These are phyloP conservation scores for Aspergillus sp. DNA, from an alignment of 2,329 filamentous ascomycete species.

Conservation along the genomic window DNA sequence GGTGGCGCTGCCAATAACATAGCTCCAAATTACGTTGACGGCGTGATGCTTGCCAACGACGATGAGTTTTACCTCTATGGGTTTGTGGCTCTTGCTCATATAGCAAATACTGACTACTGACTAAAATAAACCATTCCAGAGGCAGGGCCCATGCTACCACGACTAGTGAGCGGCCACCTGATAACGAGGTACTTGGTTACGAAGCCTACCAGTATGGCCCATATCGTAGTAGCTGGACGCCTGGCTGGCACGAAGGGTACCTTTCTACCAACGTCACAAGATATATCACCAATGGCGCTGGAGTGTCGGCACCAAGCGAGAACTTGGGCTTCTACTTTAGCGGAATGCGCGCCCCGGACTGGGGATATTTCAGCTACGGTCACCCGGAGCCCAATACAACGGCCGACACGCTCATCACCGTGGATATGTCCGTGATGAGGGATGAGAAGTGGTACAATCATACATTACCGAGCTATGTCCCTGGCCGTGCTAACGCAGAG, in stretches of 20 bases:
- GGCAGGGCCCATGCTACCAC: too few species aligned
- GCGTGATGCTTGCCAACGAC: conserved; percentile 60
- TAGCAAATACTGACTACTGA: too few species aligned
- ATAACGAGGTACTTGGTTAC: conserved; percentile 34
- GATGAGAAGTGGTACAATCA: conserved; percentile 51
- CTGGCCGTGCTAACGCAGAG: conserved; percentile 56
- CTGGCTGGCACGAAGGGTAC: conserved; percentile 37
- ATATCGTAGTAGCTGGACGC: conserved; percentile 36
- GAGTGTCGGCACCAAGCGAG: conserved; percentile 60
- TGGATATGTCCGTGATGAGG: conserved; percentile 52
- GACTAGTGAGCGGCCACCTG: not conserved
- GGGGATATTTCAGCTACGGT: conserved; percentile 38
- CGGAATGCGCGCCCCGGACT: conserved; percentile 49
- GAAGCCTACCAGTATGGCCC: conserved; percentile 48
- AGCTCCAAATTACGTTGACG: conserved; percentile 54
- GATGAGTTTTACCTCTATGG: conserved; percentile 59
- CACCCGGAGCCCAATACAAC: conserved; percentile 22
- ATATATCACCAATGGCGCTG: conserved; percentile 59
- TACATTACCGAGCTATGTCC: conserved; percentile 45
- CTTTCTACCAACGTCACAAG: conserved; percentile 48
- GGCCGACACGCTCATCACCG: conserved; percentile 51
- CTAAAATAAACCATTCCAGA: too few species aligned
- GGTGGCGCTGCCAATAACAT: conserved; percentile 44
- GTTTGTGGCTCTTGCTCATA: conserved; percentile 12
- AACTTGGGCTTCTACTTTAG: conserved; percentile 67